Evolutionary conservation across 306 rosid species (phyloP).

Genomic region (Prunus davidiana): DNA sequence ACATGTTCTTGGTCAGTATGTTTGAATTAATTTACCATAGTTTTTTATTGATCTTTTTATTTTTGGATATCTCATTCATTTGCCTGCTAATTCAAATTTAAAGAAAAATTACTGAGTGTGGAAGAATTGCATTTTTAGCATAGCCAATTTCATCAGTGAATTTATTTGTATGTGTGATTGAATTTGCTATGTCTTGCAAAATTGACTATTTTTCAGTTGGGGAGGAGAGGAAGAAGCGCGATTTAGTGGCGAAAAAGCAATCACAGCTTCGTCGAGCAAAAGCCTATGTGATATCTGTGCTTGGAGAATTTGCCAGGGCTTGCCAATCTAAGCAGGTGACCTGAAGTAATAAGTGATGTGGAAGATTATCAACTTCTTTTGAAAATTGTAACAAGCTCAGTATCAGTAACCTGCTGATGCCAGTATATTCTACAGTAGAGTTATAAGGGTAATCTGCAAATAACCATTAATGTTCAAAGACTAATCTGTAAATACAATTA

Average conservation of each 20-base stretch:
- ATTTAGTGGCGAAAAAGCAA: conserved; percentile 34
- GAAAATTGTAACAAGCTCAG: background rate
- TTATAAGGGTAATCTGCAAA: conserved; percentile 8
- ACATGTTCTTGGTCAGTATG: conserved; percentile 76
- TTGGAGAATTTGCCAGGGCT: conserved; percentile 67
- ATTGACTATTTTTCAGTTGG: conserved; percentile 35
- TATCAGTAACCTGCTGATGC: background rate
- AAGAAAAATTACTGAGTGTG: background rate
- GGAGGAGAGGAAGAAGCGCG: conserved; percentile 45
- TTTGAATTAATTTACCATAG: background rate
- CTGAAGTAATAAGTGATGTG: background rate
- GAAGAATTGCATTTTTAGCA: background rate
- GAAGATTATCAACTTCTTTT: background rate
- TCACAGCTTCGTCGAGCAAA: conserved; percentile 77
- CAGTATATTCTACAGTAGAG: background rate
- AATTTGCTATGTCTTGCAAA: background rate
- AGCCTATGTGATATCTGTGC: conserved; percentile 83
- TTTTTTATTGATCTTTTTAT: background rate
- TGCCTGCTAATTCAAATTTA: background rate
- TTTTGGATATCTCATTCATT: background rate
- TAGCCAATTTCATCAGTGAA: background rate
- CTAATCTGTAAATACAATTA: background rate
- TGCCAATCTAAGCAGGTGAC: conserved; percentile 78
- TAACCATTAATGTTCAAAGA: conserved; percentile 21
- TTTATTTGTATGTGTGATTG: background rate